Base-by-base conservation (phyloP, 78 protist genomes). In the Corallochytrium limacisporum region DNA sequence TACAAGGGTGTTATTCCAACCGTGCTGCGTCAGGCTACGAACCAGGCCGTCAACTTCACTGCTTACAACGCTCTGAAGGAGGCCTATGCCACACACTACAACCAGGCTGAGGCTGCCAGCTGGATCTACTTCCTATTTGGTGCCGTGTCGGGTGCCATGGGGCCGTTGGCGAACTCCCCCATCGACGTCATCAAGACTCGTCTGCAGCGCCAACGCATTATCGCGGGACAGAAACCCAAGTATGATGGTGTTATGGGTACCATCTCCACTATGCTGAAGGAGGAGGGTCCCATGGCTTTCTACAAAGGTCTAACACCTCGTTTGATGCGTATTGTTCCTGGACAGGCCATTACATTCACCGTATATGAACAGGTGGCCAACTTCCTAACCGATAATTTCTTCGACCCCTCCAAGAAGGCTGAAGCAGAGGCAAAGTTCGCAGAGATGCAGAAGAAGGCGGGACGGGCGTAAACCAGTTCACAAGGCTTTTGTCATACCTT, bases 1-100 rank as follows among this genome's bases (percentile, higher is more conserved):
- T 63, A 63, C 54, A 63, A 63, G 54, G 69, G 69, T 1, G 69
- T 63, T 7, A 48, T 63, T 6, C 69, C 69, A 7, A 63, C 69
- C 9, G 69, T 63, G 22, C 33, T 53, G 29, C 32, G 74, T 3
- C 74, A 68, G 40, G 74, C 74, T 4, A 49, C 50, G 40, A 68
- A 68, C 37, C 74, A 67, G 63, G 74, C 74, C 37, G 74, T 31
- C 65, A 68, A 68, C 59, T 68, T 68, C 49, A 70, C 76, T 20
- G 76, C 55, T 2, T 70, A 68, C 59, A 53, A 53, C 20, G 63
- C 37, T n/a, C 39, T 68, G 20, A 68, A 68, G 63, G 35, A 68
- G 62, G 16, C 12, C 18, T 39, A 9, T 22, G 29, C 53, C 36
- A 3, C 10, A 13, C 53, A 42, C 43, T 2, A 13, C 37, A 13